Conservation (phyloP, 352 stramenopile species). For the Phytopythium litorale region DNA sequence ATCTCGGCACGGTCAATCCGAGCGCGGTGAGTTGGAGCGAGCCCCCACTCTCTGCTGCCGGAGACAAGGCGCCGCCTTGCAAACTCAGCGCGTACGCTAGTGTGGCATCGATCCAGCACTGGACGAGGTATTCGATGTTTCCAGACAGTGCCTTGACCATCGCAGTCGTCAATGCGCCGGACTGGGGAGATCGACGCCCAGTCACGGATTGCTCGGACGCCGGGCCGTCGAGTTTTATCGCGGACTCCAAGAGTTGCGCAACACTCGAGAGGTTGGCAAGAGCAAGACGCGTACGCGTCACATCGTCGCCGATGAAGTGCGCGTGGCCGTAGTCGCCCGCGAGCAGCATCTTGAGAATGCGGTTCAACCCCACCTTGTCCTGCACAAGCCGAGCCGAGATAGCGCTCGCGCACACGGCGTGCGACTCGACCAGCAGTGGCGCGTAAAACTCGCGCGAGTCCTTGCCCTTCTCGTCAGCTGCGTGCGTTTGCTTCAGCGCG, state of each 20-base stretch:
- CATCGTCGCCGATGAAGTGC: constrained; percentile 59
- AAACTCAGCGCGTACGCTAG: constrained; percentile 42
- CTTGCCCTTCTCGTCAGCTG: constrained; percentile 15
- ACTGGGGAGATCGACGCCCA: constrained; percentile 7
- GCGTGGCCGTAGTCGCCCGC: constrained; percentile 58
- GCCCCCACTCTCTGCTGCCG: constrained; percentile 2
- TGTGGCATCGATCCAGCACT: constrained; percentile 53
- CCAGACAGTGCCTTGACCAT: constrained; percentile 45
- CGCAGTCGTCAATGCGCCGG: constrained; percentile 41
- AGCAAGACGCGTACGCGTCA: constrained; percentile 42
- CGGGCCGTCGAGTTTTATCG: constrained; percentile 10
- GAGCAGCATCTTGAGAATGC: constrained; percentile 58
- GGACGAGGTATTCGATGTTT: constrained; percentile 32
- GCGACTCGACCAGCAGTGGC: constrained; percentile 62
- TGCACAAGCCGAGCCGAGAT: constrained; percentile 53
- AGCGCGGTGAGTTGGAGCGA: constrained; percentile 8
- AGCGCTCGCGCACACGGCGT: constrained; percentile 49
- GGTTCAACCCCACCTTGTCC: constrained; percentile 67
- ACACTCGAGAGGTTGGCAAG: constrained; percentile 65
- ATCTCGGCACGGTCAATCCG: neutral
- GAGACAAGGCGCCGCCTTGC: constrained; percentile 19
- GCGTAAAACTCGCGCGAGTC: constrained; percentile 45
- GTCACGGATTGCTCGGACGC: constrained; percentile 18
- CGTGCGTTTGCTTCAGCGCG: constrained; percentile 54
- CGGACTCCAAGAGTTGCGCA: constrained; percentile 38